Percentiles rank a stretch among this genome's conserved stretches.
Evolutionary conservation across 208 protist genomes (phyloP).

Genomic region (Tritrichomonas musculus): DNA sequence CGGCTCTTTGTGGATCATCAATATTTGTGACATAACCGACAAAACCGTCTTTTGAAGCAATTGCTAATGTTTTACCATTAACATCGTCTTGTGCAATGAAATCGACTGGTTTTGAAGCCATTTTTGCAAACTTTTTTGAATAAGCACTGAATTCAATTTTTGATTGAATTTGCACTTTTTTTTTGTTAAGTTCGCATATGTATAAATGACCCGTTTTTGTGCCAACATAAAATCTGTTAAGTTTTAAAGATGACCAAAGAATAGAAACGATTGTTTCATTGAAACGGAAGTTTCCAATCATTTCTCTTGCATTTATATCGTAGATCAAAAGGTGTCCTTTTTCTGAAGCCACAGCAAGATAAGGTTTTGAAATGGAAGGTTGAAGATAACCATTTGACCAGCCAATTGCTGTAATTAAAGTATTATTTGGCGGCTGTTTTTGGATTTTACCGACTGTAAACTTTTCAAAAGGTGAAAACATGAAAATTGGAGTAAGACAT

Average conservation of each 20-base stretch:
- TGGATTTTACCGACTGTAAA: no score
- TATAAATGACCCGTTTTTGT: background rate
- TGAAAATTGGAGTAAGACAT: background rate
- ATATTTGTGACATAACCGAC: background rate
- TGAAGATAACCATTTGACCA: background rate
- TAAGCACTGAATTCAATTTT: background rate
- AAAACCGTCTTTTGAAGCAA: background rate
- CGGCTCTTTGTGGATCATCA: no score
- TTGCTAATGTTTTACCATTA: background rate
- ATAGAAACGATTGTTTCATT: background rate
- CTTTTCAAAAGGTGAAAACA: background rate
- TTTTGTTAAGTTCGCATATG: no score
- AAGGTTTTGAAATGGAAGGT: background rate
- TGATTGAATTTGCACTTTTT: no score
- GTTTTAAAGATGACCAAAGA: background rate
- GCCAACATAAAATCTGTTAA: background rate
- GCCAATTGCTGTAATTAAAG: background rate
- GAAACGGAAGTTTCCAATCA: background rate
- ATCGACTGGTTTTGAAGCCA: no score
- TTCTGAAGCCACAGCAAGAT: background rate
- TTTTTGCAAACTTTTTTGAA: no score
- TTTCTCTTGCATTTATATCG: background rate
- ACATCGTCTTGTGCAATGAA: background rate
- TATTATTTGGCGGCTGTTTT: no score
- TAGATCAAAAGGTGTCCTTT: background rate